Evolutionary conservation across 805 yeast species (phyloP), one percentile per base, ranked within the genome.

Genomic region (Candida peoriensis): DNA sequence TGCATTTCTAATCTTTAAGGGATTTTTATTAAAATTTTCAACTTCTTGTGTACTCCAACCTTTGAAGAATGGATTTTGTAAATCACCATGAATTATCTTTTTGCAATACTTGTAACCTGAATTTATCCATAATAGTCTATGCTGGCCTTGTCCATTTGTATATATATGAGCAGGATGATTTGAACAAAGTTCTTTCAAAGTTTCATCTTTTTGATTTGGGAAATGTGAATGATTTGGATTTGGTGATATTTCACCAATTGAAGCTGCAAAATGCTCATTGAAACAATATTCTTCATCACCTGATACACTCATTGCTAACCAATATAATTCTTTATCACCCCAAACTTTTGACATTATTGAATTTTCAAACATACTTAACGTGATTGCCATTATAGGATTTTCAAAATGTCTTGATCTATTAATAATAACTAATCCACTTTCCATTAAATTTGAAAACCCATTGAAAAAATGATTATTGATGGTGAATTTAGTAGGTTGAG

Each of bases 151-250:
- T 25, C 57, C 52, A 11, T 28, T 15, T 6, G 27, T 9, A 12
- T 31, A 28, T 1, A 75, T 50, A 51, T 76, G 81, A 4, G 73
- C 78, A 1, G 81, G 81, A 45, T 74, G 80, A 23, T 72, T 72
- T 2, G 78, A 64, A 46, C 80, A 75, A 14, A 74, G 42, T 47
- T 74, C 78, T 9, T 32, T 35, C 6, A 25, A 5, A 15, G 9
- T 16, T 25, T 21, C 20, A 24, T 28, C 14, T 2, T 20, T 17
- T 2, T 16, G 10, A 4, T 27, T 5, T 13, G 34, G 36, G 30
- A 30, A 39, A 32, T 42, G 43, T 2, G 45, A 36, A 13, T 24
- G 31, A 2, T n/a, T 4, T 2, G 18, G 8, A 10, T 36, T 44
- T n/a, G n/a, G n/a, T 9, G 42, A 39, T 10, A 58, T n/a, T 20